Evolutionary conservation across 192 early-diverging fungal species (phyloP), one percentile per base, ranked within the genome.

Genomic region (Pecoramyces ruminantium): DNA sequence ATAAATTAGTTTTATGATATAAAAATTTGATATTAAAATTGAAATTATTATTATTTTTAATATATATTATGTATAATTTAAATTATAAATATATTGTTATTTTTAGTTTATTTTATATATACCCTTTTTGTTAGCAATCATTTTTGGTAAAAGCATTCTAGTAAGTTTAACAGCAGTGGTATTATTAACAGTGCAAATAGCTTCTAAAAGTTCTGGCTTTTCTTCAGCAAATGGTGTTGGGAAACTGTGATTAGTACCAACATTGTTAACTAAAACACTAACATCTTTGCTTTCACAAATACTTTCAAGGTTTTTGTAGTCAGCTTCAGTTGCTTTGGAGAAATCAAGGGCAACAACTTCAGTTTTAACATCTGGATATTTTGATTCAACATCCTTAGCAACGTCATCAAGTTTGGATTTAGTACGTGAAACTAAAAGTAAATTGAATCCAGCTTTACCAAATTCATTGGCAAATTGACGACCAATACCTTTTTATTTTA

Each of bases 401-500:
- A 96, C 86, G 29, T 82, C 85, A 38, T 94, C 91, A 81, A 99
- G 88, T 85, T 98, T 99, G 34, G 88, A 87, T 81, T 85, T 83
- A 58, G 92, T 95, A 79, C 97, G 93, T 78, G 95, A 93, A 38
- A 97, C 86, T 40, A 99, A 84, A 34, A 96, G 82, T 30, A 97
- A 77, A 82, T 97, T 97, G 88, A 96, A 91, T 83, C 90, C 90
- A 28, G 90, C 91, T 79, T 90, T 87, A 38, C 95, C 95, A 38
- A 99, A 87, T 86, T 99, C 95, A 77, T 91, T 82, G n/a, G 96
- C 95, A 81, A 96, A 95, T 85, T 97, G 95, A 81, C 92, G 94
- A 34, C 97, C 97, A 85, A 99, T 95, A 79, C 51, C 51, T 67
- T 4, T 51, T 51, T 21, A 17, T 51, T 51, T 17, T 51, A 21